These are phyloP conservation scores for Ceratocystis eucalypticola DNA, from an alignment of 2,329 filamentous ascomycete genomes.

Conservation along the genomic window DNA sequence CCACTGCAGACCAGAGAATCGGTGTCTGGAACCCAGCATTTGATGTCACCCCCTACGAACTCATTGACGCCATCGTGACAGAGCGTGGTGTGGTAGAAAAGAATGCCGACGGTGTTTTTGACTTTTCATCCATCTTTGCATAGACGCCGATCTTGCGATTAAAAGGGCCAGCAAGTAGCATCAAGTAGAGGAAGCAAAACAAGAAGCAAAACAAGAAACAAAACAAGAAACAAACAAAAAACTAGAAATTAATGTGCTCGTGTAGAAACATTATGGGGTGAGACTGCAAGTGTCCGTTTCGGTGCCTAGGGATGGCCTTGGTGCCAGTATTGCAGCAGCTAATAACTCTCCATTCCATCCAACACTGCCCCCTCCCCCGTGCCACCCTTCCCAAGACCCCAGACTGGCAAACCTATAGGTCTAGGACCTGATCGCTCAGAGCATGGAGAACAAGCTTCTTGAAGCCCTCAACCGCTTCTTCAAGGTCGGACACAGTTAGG, in stretches of 20 bases:
- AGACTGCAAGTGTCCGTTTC: too few relatives aligned
- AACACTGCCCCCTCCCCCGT: too few relatives aligned
- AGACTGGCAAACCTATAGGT: neutral
- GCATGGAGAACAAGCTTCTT: constrained; percentile 52
- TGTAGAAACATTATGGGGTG: too few relatives aligned
- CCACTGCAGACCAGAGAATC: constrained; percentile 65
- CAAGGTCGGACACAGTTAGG: constrained; percentile 59
- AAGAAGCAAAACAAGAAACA: too few relatives aligned
- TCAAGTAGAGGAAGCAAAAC: too few relatives aligned
- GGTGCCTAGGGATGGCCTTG: too few relatives aligned
- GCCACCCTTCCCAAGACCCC: neutral
- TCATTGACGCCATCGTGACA: constrained; percentile 91
- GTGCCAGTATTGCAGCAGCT: neutral
- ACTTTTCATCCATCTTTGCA: constrained; percentile 23
- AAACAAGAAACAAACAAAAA: too few relatives aligned
- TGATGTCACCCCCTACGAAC: constrained; percentile 75
- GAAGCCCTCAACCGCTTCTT: constrained; percentile 67
- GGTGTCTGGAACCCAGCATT: constrained; percentile 94
- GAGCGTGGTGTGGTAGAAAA: constrained; percentile 81
- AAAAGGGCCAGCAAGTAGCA: too few relatives aligned
- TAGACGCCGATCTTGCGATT: neutral
- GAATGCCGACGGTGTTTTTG: constrained; percentile 54
- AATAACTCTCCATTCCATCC: neutral
- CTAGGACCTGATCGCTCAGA: constrained; percentile 24
- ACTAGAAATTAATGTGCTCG: too few relatives aligned